Evolutionary conservation across 2,329 filamentous ascomycete species (phyloP).

Genomic region (Ascosphaera acerosa): DNA sequence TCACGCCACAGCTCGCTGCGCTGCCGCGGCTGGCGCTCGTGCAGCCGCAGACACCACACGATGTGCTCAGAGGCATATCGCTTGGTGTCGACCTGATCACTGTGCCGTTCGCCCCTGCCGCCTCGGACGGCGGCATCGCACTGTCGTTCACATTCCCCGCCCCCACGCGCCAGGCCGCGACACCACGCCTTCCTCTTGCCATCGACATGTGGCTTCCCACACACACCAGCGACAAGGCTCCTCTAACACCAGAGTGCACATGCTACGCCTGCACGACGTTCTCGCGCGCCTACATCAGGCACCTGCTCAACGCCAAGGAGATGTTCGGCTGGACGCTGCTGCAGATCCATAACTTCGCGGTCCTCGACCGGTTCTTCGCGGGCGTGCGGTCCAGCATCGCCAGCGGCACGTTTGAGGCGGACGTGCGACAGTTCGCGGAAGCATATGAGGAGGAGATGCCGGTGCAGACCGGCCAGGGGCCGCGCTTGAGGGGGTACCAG

Average conservation of each 20-base stretch:
- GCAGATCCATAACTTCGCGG: constrained; percentile 70
- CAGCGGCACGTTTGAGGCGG: constrained; percentile 27
- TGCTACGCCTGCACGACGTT: constrained; percentile 73
- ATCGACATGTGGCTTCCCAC: constrained; percentile 47
- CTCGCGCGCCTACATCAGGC: constrained; percentile 66
- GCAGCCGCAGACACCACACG: constrained; percentile 43
- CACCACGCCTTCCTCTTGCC: constrained; percentile 29
- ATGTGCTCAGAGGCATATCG: constrained; percentile 47
- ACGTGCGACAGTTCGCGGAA: constrained; percentile 33
- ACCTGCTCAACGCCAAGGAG: constrained; percentile 71
- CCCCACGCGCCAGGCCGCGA: constrained; percentile 6
- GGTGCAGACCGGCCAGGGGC: constrained; percentile 47
- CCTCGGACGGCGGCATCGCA: constrained; percentile 67
- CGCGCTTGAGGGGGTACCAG: constrained; percentile 60
- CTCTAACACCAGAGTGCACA: constrained; percentile 37
- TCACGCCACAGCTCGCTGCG: constrained; percentile 32
- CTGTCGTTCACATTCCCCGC: constrained; percentile 51
- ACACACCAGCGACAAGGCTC: constrained; percentile 35
- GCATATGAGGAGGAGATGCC: constrained; percentile 49
- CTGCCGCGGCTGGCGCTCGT: constrained; percentile 56
- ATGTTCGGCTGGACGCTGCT: constrained; percentile 91
- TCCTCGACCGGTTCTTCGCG: constrained; percentile 47
- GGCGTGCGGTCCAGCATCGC: constrained; percentile 40
- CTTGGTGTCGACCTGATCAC: constrained; percentile 61
- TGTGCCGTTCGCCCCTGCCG: constrained; percentile 44